phyloP scores from a whole-genome alignment of 75 land plant genomes.

The Picea glauca region DNA sequence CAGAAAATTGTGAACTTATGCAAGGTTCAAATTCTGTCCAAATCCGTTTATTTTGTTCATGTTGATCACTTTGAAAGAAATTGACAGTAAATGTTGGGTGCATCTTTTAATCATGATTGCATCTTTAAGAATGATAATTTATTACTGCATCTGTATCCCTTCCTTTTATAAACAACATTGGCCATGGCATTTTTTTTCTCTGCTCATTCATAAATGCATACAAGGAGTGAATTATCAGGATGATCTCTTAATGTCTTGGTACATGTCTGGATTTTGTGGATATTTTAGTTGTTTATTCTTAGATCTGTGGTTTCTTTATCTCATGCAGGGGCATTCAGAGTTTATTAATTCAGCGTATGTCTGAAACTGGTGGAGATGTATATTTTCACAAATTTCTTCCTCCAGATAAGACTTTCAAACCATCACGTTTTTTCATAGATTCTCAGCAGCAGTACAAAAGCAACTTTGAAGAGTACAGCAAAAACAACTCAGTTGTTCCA shows the following conservation, averaged over 20 bases:
- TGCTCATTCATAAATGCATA: too few relatives aligned
- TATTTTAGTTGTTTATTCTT: too few relatives aligned
- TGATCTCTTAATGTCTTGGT: too few relatives aligned
- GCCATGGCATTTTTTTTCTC: too few relatives aligned
- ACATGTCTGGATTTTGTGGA: too few relatives aligned
- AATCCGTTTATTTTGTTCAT: not conserved
- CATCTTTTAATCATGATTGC: not conserved
- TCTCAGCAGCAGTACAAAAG: constrained; percentile 14
- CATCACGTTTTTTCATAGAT: constrained; percentile 61
- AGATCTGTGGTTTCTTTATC: too few relatives aligned
- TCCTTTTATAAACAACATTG: too few relatives aligned
- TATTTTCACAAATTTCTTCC: constrained; percentile 64
- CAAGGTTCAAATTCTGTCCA: not conserved
- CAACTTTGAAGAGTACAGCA: constrained; percentile 5
- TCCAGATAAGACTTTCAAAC: constrained; percentile 44
- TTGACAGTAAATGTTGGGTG: not conserved
- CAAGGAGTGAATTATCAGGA: too few relatives aligned
- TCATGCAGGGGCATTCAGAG: constrained; percentile 49
- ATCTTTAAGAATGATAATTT: not conserved
- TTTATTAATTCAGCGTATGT: constrained; percentile 48
- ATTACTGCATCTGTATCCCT: too few relatives aligned
- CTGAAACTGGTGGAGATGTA: constrained; percentile 68
- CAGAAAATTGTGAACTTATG: too few relatives aligned
- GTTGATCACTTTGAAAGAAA: not conserved
- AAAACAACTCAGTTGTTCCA: constrained; percentile 18